Evolutionary conservation across 345 rosid species (phyloP), one percentile per base, ranked within the genome.

Genomic region (Brassica incana): DNA sequence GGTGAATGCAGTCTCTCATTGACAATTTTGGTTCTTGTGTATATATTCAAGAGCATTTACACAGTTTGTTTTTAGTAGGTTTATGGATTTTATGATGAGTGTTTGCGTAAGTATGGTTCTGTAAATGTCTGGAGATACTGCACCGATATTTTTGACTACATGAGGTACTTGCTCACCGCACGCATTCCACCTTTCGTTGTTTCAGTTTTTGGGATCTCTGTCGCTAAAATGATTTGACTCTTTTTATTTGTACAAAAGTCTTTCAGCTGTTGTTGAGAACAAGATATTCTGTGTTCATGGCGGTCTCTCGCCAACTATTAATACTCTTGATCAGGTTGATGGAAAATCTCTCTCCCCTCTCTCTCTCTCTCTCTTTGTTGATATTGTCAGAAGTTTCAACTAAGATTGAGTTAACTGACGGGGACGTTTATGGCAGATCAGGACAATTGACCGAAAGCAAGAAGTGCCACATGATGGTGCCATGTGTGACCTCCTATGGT

Each of bases 41-140:
- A 18, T 58, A 12, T 61, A 50, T 40, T 59, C 5, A 48, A 48
- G 23, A 64, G 56, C 74, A 12, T 68, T 74, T 30, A 73, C 43
- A 48, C 6, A 67, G 71, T 83, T 40, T 48, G 68, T 75, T 75
- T 68, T 78, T 81, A 25, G 35, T 86, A 93, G 97, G 97, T 93
- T 64, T 95, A 93, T 81, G 98, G 98, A 73, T 95, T 95, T 83
- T 95, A 93, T 84, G 99, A 95, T 12, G 99, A 95, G 78, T 93
- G 98, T 85, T 73, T 95, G 60, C 96, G 95, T 38, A 95, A 93
- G 79, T 93, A 95, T 69, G 98, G 99, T 71, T 91, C 95, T 64
- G 95, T 86, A 43, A 95, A 90, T 86, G 98, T 93, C 60, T 95
- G 99, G 98, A 89, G 95, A 91, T 95, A 95, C 77, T 95, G 98